Evolutionary conservation across 2,329 filamentous ascomycete genomes (phyloP).

Genomic region (Lasiodiplodia sp.): DNA sequence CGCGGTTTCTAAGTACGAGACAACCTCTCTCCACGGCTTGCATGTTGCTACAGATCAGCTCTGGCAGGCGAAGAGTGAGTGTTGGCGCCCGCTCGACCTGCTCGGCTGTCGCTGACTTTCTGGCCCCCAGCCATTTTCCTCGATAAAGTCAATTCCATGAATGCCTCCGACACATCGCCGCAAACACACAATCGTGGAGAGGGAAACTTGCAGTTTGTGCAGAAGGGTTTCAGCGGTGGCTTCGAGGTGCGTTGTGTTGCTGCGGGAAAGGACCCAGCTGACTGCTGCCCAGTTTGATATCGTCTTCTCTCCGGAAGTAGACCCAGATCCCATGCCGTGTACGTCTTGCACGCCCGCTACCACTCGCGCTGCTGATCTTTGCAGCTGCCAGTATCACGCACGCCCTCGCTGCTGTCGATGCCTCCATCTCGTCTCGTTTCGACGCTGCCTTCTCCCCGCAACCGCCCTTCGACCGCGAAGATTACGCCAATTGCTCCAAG

Average conservation of each 20-base stretch:
- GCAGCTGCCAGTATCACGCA: too few relatives aligned
- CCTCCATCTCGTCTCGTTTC: too few relatives aligned
- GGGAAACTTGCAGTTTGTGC: slow-evolving; percentile 86
- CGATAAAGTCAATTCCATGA: too few relatives aligned
- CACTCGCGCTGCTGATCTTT: slow-evolving; percentile 44
- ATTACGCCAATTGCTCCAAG: slow-evolving; percentile 81
- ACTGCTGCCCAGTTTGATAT: slow-evolving; percentile 72
- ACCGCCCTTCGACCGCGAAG: slow-evolving; percentile 74
- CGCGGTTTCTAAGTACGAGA: too few relatives aligned
- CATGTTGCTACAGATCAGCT: too few relatives aligned
- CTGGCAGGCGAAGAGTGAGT: too few relatives aligned
- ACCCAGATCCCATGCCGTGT: slow-evolving; percentile 58
- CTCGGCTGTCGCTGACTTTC: slow-evolving; percentile 61
- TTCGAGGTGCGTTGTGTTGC: slow-evolving; percentile 65
- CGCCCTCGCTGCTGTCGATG: too few relatives aligned
- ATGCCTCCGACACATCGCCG: too few relatives aligned
- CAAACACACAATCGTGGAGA: slow-evolving; percentile 71
- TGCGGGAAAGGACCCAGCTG: slow-evolving; percentile 29
- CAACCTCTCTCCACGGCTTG: too few relatives aligned
- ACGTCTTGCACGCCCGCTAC: slow-evolving; percentile 53
- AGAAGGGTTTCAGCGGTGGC: slow-evolving; percentile 87
- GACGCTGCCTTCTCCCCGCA: slow-evolving; percentile 73
- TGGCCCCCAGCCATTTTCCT: too few relatives aligned
- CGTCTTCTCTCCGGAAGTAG: slow-evolving; percentile 82
- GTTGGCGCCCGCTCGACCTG: too few relatives aligned